Evolutionary conservation across 306 rosid species (phyloP).

Genomic region (Vigna radiata): DNA sequence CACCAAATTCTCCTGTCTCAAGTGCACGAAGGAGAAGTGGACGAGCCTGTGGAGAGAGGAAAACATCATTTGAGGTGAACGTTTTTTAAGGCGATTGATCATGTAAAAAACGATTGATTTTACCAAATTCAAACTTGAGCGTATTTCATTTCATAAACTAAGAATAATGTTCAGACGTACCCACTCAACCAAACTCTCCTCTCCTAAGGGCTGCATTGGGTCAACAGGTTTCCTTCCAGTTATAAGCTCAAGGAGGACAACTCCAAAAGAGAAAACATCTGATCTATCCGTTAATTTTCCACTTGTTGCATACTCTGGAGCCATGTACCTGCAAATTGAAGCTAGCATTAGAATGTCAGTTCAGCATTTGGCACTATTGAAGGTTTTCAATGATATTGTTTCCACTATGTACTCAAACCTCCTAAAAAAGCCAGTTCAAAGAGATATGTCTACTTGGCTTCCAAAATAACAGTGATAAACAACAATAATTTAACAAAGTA

Average conservation of each 20-base stretch:
- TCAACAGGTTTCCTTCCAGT: conserved; percentile 95
- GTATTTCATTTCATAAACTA: conserved; percentile 24
- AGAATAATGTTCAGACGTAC: conserved; percentile 57
- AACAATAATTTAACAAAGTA: background rate
- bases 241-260: conserved; percentile 86
- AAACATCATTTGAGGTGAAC: conserved; percentile 36
- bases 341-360: conserved; percentile 18
- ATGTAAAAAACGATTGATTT: background rate
- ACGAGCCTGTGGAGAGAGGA: conserved; percentile 70
- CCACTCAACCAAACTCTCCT: conserved; percentile 99
- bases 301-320: conserved; percentile 95
- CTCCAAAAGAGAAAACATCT: conserved; percentile 96
- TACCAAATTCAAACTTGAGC: background rate
- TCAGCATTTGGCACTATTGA: background rate
- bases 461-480: conserved; percentile 17
- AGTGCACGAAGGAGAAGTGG: conserved; percentile 74
- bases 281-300: conserved; percentile 96
- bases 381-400: conserved; percentile 4
- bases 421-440: background rate
- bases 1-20: conserved; percentile 65
- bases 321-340: conserved; percentile 76
- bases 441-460: background rate
- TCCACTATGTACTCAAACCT: conserved; percentile 1
- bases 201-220: conserved; percentile 78
- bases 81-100: background rate